Base-by-base conservation (phyloP, 345 rosid species). In the Rhizophora apiculata region DNA sequence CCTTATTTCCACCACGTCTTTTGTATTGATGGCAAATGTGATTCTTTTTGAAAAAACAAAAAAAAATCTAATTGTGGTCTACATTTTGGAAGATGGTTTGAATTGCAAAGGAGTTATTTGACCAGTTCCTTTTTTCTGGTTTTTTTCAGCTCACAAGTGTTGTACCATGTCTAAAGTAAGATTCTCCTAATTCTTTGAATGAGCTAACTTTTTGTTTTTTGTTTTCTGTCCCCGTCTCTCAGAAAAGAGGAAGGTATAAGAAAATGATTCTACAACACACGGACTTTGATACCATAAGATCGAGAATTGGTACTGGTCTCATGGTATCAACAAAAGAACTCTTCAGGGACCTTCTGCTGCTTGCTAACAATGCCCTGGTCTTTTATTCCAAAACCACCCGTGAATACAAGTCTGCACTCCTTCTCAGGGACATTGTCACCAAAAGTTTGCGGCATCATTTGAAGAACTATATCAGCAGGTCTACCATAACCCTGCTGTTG, bases 181-280 rank as follows among this genome's bases (percentile, higher is more conserved):
- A 43, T 56, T 56, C 60, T 56, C 21, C 26, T 58, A 16, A 31
- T 64, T 18, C 27, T 10, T 56, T 21, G 27, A 66, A 30, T 73
- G n/a, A 65, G 31, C 79, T 58, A 24, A 63, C 22, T 5, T 31
- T 31, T 31, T 31, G 24, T 24, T 31, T 31, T 5, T 31, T 4
- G 5, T 32, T 65, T 77, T 62, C n/a, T 69, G 32, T 46, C 65
- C 53, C 48, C n/a, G 5, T 3, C 39, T 39, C 36, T 70, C 91
- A 91, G 98, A 93, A 91, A 72, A 86, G 96, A 60, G 92, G 92
- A 77, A 86, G 96, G 72, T 91, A 91, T 81, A 91, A 88, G 88
- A 91, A 84, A 81, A 71, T 89, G 82, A 87, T 93, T 30, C 52
- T 78, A 43, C 86, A 78, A 66, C 96, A 88, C 81, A 78, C 85